These are phyloP conservation scores for Lunularia cruciata DNA, from an alignment of 225 moss, liverwort and hornwort species.

Conservation along the genomic window DNA sequence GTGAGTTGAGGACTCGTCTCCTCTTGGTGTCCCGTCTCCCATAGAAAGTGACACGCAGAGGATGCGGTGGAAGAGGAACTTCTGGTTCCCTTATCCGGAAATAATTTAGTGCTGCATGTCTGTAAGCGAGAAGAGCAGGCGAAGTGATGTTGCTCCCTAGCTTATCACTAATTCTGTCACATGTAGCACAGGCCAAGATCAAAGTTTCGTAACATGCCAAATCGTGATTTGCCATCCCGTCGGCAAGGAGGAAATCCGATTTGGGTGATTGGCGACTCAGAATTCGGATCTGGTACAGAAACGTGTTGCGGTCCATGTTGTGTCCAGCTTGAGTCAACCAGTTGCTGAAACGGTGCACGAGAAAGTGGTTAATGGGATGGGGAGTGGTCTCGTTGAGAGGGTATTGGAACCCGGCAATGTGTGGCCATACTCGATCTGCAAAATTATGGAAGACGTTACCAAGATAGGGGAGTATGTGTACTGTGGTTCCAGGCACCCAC, in stretches of 20 bases:
- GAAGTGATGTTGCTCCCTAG: slow-evolving; percentile 44
- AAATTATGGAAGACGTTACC: slow-evolving; percentile 84
- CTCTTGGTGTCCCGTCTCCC: slow-evolving; percentile 64
- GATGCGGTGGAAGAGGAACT: slow-evolving; percentile 58
- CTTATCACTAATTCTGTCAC: slow-evolving; percentile 49
- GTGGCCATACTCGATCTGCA: slow-evolving; percentile 80
- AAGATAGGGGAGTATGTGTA: slow-evolving; percentile 72
- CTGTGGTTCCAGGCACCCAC: slow-evolving; percentile 67
- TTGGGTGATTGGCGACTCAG: slow-evolving; percentile 38
- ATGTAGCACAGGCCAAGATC: slow-evolving; percentile 48
- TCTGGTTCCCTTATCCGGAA: slow-evolving; percentile 43
- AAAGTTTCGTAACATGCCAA: slow-evolving; percentile 72
- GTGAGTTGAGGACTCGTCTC: slow-evolving; percentile 53
- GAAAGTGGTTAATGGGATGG: slow-evolving; percentile 49
- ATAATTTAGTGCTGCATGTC: slow-evolving; percentile 48
- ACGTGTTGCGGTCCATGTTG: slow-evolving; percentile 70
- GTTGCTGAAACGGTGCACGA: slow-evolving; percentile 65
- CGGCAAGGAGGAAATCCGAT: slow-evolving; percentile 56
- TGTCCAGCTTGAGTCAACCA: slow-evolving; percentile 70
- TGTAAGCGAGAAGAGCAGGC: slow-evolving; percentile 54
- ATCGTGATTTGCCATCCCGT: slow-evolving; percentile 37
- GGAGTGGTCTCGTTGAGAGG: slow-evolving; percentile 32
- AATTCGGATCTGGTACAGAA: slow-evolving; percentile 79
- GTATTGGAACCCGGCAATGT: slow-evolving; percentile 52
- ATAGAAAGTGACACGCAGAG: slow-evolving; percentile 80